Percentiles rank a stretch among this genome's conserved stretches.
These are phyloP conservation scores for Podospora sp. DNA, from an alignment of 495 filamentous ascomycete species.

Conservation along the genomic window DNA sequence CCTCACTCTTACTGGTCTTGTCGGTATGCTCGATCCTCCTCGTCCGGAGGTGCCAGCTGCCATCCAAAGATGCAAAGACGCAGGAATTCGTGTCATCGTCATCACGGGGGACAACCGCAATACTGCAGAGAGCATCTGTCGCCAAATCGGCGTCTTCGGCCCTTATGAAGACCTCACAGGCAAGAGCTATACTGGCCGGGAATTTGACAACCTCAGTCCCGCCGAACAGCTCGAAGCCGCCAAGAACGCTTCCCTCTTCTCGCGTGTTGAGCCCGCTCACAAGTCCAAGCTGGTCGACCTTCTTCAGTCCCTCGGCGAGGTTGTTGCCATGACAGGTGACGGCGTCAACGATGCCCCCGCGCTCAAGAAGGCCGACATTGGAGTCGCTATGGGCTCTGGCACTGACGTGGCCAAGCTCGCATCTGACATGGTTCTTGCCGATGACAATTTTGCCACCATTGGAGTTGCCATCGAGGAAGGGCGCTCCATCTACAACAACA, in stretches of 20 bases:
- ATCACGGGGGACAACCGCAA: constrained; percentile 98
- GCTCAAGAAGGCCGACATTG: constrained; percentile 98
- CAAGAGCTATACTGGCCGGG: constrained; percentile 92
- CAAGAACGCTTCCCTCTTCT: constrained; percentile 87
- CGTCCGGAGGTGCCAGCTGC: constrained; percentile 88
- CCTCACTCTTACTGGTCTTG: constrained; percentile 90
- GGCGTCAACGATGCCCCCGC: constrained; percentile 99
- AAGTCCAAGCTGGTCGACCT: constrained; percentile 97
- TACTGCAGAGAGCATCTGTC: constrained; percentile 96
- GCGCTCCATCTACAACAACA: constrained; percentile 99
- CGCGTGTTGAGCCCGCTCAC: constrained; percentile 93
- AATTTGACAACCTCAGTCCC: constrained; percentile 86
- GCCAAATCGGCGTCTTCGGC: constrained; percentile 93
- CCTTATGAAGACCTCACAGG: constrained; percentile 78
- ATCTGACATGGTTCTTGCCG: constrained; percentile 97
- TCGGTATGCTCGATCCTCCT: constrained; percentile 97
- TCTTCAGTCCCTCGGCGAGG: constrained; percentile 87
- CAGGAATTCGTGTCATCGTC: constrained; percentile 95
- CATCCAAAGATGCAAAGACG: constrained; percentile 84
- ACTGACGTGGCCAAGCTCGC: constrained; percentile 97
- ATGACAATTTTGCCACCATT: constrained; percentile 99
- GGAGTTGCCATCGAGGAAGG: constrained; percentile 95
- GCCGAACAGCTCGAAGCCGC: constrained; percentile 79
- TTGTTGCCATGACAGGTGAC: constrained; percentile 99
- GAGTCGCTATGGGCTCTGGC: constrained; percentile 97